A percentile compares a stretch with the other conserved stretches of the same genome.
These are phyloP conservation scores for Geotrichum reessii DNA, from an alignment of 1,139 yeast species.

Conservation along the genomic window DNA sequence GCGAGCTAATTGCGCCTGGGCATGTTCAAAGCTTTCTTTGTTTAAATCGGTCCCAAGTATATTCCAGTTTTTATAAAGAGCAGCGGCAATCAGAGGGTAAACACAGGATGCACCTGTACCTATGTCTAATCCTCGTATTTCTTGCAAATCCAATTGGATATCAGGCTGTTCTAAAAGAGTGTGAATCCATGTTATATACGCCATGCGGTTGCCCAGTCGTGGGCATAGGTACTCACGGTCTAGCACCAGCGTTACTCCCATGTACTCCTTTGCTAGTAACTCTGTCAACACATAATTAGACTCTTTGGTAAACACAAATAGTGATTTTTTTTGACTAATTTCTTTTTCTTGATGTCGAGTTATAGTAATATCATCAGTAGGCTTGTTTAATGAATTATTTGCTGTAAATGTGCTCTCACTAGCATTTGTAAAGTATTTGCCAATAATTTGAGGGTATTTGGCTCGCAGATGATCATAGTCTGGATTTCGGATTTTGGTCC, in stretches of 20 bases:
- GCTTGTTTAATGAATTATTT: too few relatives aligned
- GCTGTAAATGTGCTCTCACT: neutral
- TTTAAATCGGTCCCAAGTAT: slow-evolving; percentile 41
- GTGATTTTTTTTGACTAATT: neutral
- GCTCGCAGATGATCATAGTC: neutral
- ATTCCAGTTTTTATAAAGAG: slow-evolving; percentile 23
- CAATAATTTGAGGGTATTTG: neutral
- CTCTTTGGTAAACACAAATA: neutral
- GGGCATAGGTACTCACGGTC: slow-evolving; percentile 27
- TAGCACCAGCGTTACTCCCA: slow-evolving; percentile 22
- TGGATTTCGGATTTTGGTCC: neutral
- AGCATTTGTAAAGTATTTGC: neutral
- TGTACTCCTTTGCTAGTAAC: slow-evolving; percentile 23
- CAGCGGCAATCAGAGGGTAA: slow-evolving; percentile 38
- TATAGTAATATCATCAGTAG: neutral
- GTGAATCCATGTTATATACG: slow-evolving; percentile 26
- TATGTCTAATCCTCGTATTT: slow-evolving; percentile 23
- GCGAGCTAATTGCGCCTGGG: slow-evolving; percentile 24
- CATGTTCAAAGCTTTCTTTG: slow-evolving; percentile 28
- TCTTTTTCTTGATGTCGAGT: neutral
- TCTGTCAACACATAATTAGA: slow-evolving; percentile 16
- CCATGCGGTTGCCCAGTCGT: slow-evolving; percentile 28
- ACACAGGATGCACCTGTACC: slow-evolving; percentile 44
- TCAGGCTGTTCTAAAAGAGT: slow-evolving; percentile 10
- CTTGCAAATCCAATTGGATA: neutral